A percentile compares a stretch with the other conserved stretches of the same genome.
These are phyloP conservation scores for Zoysia japonica DNA, from an alignment of 176 grass and related monocot species.

Conservation along the genomic window DNA sequence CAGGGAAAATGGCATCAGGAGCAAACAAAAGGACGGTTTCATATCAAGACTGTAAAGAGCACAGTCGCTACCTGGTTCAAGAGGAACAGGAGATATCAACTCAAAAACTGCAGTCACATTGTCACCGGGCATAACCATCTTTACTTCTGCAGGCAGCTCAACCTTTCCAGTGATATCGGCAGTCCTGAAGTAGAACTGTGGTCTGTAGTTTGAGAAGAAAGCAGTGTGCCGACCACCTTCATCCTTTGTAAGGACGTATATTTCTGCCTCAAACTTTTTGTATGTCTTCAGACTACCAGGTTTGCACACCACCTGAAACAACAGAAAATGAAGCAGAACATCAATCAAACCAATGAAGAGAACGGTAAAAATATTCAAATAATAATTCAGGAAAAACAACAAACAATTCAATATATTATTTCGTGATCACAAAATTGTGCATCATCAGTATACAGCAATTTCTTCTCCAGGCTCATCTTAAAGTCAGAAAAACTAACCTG, in stretches of 20 bases:
- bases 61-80: conserved; percentile 67
- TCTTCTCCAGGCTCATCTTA: neutral
- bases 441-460: neutral
- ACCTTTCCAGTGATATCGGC: conserved; percentile 90
- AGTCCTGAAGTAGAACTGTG: conserved; percentile 97
- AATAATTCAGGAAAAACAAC: no score
- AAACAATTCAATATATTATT: neutral
- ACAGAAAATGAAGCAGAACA: neutral
- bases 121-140: conserved; percentile 98
- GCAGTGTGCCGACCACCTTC: conserved; percentile 92
- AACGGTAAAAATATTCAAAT: neutral
- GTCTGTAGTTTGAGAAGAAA: conserved; percentile 84
- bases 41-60: neutral
- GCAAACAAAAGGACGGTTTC: neutral
- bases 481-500: conserved; percentile 56
- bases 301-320: conserved; percentile 80
- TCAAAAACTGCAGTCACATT: conserved; percentile 85
- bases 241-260: conserved; percentile 90
- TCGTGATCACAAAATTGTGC: neutral
- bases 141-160: conserved; percentile 49
- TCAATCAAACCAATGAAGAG: neutral
- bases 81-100: conserved; percentile 79
- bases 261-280: conserved; percentile 86
- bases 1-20: neutral
- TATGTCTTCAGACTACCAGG: conserved; percentile 81